Conservation (phyloP, 495 filamentous ascomycete genomes). For the Penicillium silybi region DNA sequence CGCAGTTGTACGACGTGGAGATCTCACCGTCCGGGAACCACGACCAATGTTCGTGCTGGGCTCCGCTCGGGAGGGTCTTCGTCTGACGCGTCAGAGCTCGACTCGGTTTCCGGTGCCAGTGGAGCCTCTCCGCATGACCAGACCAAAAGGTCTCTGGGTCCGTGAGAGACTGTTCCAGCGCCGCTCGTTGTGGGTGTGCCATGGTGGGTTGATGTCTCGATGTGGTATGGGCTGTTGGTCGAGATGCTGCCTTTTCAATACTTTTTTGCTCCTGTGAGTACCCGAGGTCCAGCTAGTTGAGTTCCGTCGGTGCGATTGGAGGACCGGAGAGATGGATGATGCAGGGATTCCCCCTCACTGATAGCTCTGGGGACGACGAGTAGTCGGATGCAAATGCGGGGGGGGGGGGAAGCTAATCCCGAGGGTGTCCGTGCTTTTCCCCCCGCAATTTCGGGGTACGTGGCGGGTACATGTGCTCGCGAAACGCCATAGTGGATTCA, state of each 20-base stretch:
- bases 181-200: slow-evolving; percentile 36
- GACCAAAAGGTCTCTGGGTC: slow-evolving; percentile 73
- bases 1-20: slow-evolving; percentile 84
- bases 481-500: neutral
- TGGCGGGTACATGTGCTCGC: slow-evolving; percentile 1
- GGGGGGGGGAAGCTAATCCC: slow-evolving; percentile 1
- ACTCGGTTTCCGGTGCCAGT: slow-evolving; percentile 74
- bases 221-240: neutral
- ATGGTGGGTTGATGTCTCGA: neutral
- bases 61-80: slow-evolving; percentile 47
- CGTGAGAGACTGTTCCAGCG: slow-evolving; percentile 36
- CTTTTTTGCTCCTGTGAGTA: neutral
- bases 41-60: slow-evolving; percentile 60
- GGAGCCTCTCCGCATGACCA: slow-evolving; percentile 64
- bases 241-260: neutral
- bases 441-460: slow-evolving; percentile 11
- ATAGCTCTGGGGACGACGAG: neutral
- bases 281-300: slow-evolving; percentile 2
- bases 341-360: neutral
- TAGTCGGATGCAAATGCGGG: slow-evolving; percentile 8
- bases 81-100: slow-evolving; percentile 37
- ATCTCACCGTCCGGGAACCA: slow-evolving; percentile 92
- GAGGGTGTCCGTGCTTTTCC: slow-evolving; percentile 14
- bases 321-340: neutral
- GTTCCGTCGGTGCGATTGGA: neutral